Evolutionary conservation across 192 early-diverging fungal genomes (phyloP).

Genomic region (Coemansia sp.): DNA sequence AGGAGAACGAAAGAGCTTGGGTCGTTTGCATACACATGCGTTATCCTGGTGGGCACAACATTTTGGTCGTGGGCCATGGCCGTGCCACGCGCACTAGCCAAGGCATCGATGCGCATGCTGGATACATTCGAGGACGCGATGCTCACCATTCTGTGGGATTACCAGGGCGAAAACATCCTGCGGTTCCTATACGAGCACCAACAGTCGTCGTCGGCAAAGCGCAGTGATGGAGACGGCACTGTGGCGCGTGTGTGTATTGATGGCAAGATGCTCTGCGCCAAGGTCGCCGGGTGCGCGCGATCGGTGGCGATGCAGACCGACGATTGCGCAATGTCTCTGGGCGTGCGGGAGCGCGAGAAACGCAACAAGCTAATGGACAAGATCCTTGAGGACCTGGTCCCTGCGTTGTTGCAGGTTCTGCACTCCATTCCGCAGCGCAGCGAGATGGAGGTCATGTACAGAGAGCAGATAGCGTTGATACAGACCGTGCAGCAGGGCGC

Average conservation of each 20-base stretch:
- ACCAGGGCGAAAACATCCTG: constrained; percentile 41
- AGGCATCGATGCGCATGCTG: constrained; percentile 7
- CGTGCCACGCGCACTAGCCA: constrained; percentile 18
- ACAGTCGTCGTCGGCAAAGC: neutral
- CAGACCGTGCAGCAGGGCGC: constrained; percentile 3
- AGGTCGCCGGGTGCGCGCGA: neutral
- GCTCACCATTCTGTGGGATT: constrained; percentile 30
- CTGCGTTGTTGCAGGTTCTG: constrained; percentile 22
- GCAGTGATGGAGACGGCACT: neutral
- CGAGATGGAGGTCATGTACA: constrained; percentile 12
- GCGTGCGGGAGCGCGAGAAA: constrained; percentile 5
- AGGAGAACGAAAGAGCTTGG: neutral
- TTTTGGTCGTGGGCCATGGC: constrained; percentile 26
- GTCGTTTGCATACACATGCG: constrained; percentile 9
- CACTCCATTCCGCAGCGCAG: constrained; percentile 4
- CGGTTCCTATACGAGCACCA: constrained; percentile 24
- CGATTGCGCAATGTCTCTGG: constrained; percentile 1
- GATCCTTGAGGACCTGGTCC: constrained; percentile 27
- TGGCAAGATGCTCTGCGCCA: neutral
- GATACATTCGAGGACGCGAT: constrained; percentile 30
- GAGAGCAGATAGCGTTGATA: neutral
- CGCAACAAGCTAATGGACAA: constrained; percentile 14
- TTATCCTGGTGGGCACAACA: neutral
- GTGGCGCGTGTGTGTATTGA: neutral
- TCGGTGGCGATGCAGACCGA: constrained; percentile 17